Evolutionary conservation across 441 rosid species (phyloP).

Genomic region (Raphanus hybrid): DNA sequence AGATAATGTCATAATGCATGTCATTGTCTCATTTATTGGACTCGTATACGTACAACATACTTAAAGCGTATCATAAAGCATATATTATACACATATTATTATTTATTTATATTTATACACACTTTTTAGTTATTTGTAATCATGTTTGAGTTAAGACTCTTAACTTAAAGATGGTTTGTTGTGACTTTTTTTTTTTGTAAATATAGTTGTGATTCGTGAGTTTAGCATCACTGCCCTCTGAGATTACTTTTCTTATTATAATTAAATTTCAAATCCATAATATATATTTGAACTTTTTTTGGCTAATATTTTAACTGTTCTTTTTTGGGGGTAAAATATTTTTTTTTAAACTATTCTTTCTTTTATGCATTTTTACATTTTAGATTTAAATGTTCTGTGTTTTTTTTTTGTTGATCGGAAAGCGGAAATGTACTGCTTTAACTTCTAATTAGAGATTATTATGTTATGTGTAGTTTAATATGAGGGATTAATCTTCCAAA

Average conservation of each 20-base stretch:
- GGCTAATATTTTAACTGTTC: neutral
- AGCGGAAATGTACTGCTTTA: neutral
- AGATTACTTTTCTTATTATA: no score
- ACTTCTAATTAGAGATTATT: neutral
- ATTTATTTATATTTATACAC: neutral
- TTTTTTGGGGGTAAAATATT: neutral
- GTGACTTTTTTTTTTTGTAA: no score
- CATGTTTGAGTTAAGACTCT: no score
- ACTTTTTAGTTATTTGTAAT: neutral
- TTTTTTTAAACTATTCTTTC: neutral
- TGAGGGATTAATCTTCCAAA: neutral
- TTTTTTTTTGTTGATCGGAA: neutral
- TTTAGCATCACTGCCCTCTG: no score
- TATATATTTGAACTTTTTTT: neutral
- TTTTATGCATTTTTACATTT: neutral
- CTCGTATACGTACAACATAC: neutral
- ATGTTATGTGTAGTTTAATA: slow-evolving; percentile 1
- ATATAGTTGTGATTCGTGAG: no score
- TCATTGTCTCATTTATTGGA: slow-evolving; percentile 16
- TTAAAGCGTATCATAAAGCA: neutral
- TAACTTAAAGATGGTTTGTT: no score
- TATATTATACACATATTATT: no score
- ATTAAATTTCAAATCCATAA: neutral
- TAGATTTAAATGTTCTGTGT: neutral
- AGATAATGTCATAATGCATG: slow-evolving; percentile 7